Evolutionary conservation across 2,329 filamentous ascomycete species (phyloP).

Genomic region (Colletotrichum tabaci): DNA sequence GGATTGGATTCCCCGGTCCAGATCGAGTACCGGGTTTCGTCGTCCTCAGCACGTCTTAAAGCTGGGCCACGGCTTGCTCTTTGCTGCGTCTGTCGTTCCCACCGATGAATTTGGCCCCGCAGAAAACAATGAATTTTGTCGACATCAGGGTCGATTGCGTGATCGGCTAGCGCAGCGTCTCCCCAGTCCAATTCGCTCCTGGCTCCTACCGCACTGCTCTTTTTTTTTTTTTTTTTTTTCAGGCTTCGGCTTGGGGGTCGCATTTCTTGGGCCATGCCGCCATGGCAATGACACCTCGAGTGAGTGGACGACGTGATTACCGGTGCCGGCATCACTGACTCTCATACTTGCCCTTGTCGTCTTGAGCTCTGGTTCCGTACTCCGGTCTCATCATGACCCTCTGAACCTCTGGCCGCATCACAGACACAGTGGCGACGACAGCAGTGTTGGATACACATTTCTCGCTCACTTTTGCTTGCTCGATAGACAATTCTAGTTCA

Average conservation of each 20-base stretch:
- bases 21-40: slow-evolving; percentile 14
- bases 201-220: slow-evolving; percentile 35
- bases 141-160: slow-evolving; percentile 51
- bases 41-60: slow-evolving; percentile 13
- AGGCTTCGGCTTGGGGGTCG: slow-evolving; percentile 9
- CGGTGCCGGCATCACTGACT: slow-evolving; percentile 13
- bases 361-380: background rate
- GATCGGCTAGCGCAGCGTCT: slow-evolving; percentile 51
- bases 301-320: slow-evolving; percentile 7
- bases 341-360: background rate
- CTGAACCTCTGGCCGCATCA: no score
- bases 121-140: slow-evolving; percentile 43
- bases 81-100: slow-evolving; percentile 27
- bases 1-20: slow-evolving; percentile 33
- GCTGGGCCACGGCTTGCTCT: slow-evolving; percentile 14
- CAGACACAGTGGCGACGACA: no score
- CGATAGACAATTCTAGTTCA: no score
- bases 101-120: slow-evolving; percentile 38
- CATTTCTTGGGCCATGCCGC: slow-evolving; percentile 11
- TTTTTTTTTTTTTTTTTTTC: no score
- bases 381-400: background rate
- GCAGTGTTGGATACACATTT: background rate
- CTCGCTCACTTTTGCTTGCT: background rate
- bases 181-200: slow-evolving; percentile 40
- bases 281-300: background rate